Evolutionary conservation across 2,329 filamentous ascomycete species (phyloP).

Genomic region (Graphiopsis chlorocephala): DNA sequence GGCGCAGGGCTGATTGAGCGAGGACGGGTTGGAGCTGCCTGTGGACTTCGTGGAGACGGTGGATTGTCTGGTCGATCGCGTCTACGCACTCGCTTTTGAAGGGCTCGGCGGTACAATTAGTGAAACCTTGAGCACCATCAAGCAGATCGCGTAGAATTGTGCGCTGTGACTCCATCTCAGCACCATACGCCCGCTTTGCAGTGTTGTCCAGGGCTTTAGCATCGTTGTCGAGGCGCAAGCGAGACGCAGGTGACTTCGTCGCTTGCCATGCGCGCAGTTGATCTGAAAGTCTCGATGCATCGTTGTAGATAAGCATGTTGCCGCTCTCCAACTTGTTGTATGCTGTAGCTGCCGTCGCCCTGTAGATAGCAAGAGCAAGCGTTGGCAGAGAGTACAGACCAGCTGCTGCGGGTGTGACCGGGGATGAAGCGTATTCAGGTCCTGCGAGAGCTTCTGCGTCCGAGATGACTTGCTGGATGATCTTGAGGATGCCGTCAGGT

Average conservation of each 20-base stretch:
- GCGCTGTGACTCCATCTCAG: constrained; percentile 63
- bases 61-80: constrained; percentile 57
- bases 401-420: constrained; percentile 65
- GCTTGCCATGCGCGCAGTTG: constrained; percentile 50
- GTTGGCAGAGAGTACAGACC: constrained; percentile 71
- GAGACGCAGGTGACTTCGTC: constrained; percentile 41
- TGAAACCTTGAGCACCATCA: constrained; percentile 62
- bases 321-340: constrained; percentile 61
- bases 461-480: constrained; percentile 55
- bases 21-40: constrained; percentile 57
- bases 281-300: constrained; percentile 57
- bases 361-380: constrained; percentile 72
- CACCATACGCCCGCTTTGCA: constrained; percentile 59
- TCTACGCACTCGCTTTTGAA: constrained; percentile 60
- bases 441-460: constrained; percentile 55
- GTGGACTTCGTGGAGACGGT: constrained; percentile 57
- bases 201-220: constrained; percentile 57
- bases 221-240: constrained; percentile 52
- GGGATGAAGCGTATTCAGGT: constrained; percentile 45
- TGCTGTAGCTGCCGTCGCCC: constrained; percentile 71
- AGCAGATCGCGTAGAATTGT: constrained; percentile 62
- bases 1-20: constrained; percentile 59
- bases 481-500: constrained; percentile 71
- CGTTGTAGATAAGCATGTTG: constrained; percentile 65
- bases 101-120: constrained; percentile 57